Evolutionary conservation across 495 filamentous ascomycete genomes (phyloP).

Genomic region (Neurospora sp.): DNA sequence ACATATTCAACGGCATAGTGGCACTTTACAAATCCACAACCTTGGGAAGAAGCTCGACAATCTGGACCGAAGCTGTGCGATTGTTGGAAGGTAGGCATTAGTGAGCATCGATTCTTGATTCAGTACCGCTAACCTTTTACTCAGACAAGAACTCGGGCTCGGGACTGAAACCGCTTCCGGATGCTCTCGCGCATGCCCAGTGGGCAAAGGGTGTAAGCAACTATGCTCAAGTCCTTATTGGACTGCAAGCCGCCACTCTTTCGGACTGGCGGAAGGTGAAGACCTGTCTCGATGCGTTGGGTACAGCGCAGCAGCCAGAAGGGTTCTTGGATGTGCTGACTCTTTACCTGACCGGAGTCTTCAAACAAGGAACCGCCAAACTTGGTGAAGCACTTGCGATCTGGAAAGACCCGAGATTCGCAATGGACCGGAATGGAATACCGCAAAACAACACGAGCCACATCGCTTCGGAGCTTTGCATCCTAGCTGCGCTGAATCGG

Average conservation of each 20-base stretch:
- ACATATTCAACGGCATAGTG: constrained; percentile 58
- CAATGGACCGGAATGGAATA: constrained; percentile 32
- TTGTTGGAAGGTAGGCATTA: constrained; percentile 15
- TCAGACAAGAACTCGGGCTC: constrained; percentile 22
- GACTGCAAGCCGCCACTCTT: constrained; percentile 34
- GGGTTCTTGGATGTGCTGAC: constrained; percentile 30
- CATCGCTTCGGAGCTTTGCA: constrained; percentile 57
- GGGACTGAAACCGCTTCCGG: constrained; percentile 28
- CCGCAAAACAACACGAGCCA: constrained; percentile 31
- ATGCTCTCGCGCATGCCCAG: constrained; percentile 29
- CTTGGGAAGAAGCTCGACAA: constrained; percentile 48
- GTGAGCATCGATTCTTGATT: background rate
- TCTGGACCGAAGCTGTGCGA: constrained; percentile 33
- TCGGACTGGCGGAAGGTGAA: constrained; percentile 37
- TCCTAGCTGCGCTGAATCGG: constrained; percentile 72
- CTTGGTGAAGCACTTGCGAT: constrained; percentile 52
- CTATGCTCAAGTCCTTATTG: constrained; percentile 38
- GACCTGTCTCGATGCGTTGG: constrained; percentile 29
- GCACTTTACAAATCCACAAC: constrained; percentile 50
- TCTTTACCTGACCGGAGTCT: constrained; percentile 64
- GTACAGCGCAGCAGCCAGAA: constrained; percentile 19
- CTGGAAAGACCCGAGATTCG: constrained; percentile 52
- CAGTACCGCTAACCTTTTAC: constrained; percentile 11
- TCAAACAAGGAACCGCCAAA: constrained; percentile 69
- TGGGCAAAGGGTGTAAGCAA: constrained; percentile 36